Conservation (phyloP, 2,329 filamentous ascomycete genomes). For the Mycosphaerella arachidis region DNA sequence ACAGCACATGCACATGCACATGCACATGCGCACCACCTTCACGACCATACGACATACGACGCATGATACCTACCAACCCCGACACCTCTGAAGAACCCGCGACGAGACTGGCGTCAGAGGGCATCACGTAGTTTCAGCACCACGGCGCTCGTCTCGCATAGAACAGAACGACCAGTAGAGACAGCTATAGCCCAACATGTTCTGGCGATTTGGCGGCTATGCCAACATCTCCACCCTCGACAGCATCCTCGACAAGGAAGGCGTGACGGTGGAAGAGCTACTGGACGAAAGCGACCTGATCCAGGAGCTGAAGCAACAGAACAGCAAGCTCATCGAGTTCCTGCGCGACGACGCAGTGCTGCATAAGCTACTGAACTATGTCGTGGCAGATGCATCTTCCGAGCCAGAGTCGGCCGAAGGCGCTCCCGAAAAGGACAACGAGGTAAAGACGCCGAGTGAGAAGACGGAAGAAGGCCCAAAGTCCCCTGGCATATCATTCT, state of each 20-base stretch:
- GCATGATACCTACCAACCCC: slow-evolving; percentile 17
- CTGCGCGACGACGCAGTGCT: slow-evolving; percentile 82
- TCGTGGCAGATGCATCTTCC: slow-evolving; percentile 68
- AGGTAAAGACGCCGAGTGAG: slow-evolving; percentile 43
- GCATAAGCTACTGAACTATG: slow-evolving; percentile 82
- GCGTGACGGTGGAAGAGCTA: slow-evolving; percentile 91
- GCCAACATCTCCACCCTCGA: slow-evolving; percentile 96
- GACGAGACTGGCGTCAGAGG: slow-evolving; percentile 8
- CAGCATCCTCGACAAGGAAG: slow-evolving; percentile 89
- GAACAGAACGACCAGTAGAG: no score
- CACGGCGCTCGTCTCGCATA: neutral
- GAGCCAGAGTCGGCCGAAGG: slow-evolving; percentile 40
- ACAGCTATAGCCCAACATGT: slow-evolving; percentile 65
- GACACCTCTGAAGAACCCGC: slow-evolving; percentile 5
- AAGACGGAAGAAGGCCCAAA: slow-evolving; percentile 48
- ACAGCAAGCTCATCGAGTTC: slow-evolving; percentile 95
- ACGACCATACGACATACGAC: slow-evolving; percentile 7
- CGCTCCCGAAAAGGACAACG: slow-evolving; percentile 22
- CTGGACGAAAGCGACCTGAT: slow-evolving; percentile 95
- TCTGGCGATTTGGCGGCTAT: slow-evolving; percentile 99
- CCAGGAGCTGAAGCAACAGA: slow-evolving; percentile 96
- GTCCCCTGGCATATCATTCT: slow-evolving; percentile 41
- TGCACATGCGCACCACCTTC: neutral
- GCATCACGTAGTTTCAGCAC: slow-evolving; percentile 7
- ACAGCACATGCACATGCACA: neutral